Evolutionary conservation across 2,329 filamentous ascomycete species (phyloP).

Genomic region (Akanthomyces lecanii): DNA sequence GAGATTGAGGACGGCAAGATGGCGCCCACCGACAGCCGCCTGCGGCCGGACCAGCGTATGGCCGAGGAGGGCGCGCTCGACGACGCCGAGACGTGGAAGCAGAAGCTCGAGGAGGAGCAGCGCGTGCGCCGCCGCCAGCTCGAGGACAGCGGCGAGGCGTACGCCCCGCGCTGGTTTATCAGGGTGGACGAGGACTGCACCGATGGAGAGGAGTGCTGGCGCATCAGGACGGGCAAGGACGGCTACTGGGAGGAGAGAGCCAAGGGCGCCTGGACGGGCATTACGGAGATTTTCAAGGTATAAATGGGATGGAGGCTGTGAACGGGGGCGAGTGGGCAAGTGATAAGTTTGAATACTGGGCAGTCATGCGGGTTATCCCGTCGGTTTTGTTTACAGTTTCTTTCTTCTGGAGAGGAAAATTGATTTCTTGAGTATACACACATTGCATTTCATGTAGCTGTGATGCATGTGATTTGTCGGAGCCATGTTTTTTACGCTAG

Average conservation of each 20-base stretch:
- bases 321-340: no score
- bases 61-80: slow-evolving; percentile 80
- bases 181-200: slow-evolving; percentile 56
- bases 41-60: slow-evolving; percentile 83
- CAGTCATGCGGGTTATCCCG: neutral
- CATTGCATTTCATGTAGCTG: neutral
- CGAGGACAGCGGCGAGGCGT: slow-evolving; percentile 68
- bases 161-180: slow-evolving; percentile 81
- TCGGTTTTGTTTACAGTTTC: neutral
- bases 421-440: neutral
- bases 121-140: slow-evolving; percentile 67
- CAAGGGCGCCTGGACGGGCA: slow-evolving; percentile 60
- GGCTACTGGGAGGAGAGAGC: slow-evolving; percentile 90
- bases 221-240: slow-evolving; percentile 73
- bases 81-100: slow-evolving; percentile 77
- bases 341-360: neutral
- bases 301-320: neutral
- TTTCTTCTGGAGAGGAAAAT: neutral
- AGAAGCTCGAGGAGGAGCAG: slow-evolving; percentile 80
- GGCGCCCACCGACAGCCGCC: slow-evolving; percentile 74
- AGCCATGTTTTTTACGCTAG: no score
- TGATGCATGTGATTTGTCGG: no score
- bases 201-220: slow-evolving; percentile 66
- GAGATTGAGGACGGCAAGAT: slow-evolving; percentile 68
- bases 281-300: slow-evolving; percentile 47